These are phyloP conservation scores for Lasiodiplodia theobromae DNA, from an alignment of 2,329 filamentous ascomycete genomes.

Conservation along the genomic window DNA sequence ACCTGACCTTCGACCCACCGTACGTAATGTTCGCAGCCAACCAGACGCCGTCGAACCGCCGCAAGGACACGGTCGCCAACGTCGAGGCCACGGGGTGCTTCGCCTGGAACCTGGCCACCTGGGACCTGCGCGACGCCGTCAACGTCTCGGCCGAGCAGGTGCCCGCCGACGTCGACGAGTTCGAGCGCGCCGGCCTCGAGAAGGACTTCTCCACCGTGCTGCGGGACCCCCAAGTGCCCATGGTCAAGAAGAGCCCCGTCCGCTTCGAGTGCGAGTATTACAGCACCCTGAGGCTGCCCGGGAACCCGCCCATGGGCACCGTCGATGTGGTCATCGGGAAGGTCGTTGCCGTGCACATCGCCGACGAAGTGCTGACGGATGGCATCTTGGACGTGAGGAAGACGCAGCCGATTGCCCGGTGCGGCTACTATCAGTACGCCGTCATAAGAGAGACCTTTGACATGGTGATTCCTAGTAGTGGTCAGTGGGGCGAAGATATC, in stretches of 20 bases:
- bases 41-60: conserved; percentile 54
- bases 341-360: conserved; percentile 65
- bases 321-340: conserved; percentile 65
- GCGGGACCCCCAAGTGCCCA: conserved; percentile 16
- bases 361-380: conserved; percentile 61
- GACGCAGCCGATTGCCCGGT: conserved; percentile 66
- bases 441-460: conserved; percentile 65
- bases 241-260: conserved; percentile 47
- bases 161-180: conserved; percentile 61
- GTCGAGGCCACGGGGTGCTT: conserved; percentile 63
- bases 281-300: conserved; percentile 61
- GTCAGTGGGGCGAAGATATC: conserved; percentile 41
- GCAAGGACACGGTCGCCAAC: conserved; percentile 66
- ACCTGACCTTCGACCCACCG: conserved; percentile 68
- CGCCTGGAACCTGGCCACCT: conserved; percentile 67
- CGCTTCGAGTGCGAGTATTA: conserved; percentile 47
- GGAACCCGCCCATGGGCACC: conserved; percentile 64
- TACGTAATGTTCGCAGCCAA: conserved; percentile 69
- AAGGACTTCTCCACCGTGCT: conserved; percentile 55
- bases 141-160: conserved; percentile 63
- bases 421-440: conserved; percentile 67
- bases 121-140: conserved; percentile 61
- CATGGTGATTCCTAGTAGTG: conserved; percentile 57
- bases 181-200: conserved; percentile 56
- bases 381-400: conserved; percentile 64